Base-by-base conservation (phyloP, 2,329 filamentous ascomycete genomes). In the Alternaria angustiovoidea region DNA sequence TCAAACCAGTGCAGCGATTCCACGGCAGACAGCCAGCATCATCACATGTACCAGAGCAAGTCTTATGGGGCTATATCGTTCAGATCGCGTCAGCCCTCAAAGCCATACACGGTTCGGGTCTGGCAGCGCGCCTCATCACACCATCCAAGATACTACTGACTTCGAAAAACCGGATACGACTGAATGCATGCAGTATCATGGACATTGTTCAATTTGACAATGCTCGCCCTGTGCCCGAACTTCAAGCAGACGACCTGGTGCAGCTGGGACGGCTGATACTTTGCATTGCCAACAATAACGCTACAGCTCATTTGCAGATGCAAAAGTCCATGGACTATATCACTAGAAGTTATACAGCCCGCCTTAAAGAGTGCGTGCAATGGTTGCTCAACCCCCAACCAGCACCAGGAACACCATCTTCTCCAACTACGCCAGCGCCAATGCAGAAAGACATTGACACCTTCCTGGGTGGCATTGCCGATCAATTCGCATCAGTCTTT, bases 11-110 rank as follows among this genome's bases (percentile, higher is more conserved):
- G 46, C 70, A 72, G 52, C 74, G 80, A 47, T 82, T 75, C 62
- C 78, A 79, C 41, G 77, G 78, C 36, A 67, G 77, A 36, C 73
- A 78, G 44, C 59, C 71, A 7, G 64, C 75, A 5, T 72, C 76
- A 8, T 75, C 72, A 76, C 75, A 66, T 78, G 79, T 75, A 78
- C 78, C 76, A 84, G 94, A 98, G 77, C 87, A 89, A 57, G 84
- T 92, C 1, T 80, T 99, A 2, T 99, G 95, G 95, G 88, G 89
- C 44, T 99, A 98, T 76, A 88, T 97, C 61, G 91, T 94, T 6
- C 95, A 99, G 77, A 90, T 99, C 62, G 89, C 93, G 39, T 95
- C 91, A 65, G 95, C 92, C 1, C 82, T 99, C 36, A 94, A 92
- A 74, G 87, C 91, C 0, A 94, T 99, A 39, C 95, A 99, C 75